Base-by-base conservation (phyloP, 2,329 filamentous ascomycete species). In the Aspergillus latus region DNA sequence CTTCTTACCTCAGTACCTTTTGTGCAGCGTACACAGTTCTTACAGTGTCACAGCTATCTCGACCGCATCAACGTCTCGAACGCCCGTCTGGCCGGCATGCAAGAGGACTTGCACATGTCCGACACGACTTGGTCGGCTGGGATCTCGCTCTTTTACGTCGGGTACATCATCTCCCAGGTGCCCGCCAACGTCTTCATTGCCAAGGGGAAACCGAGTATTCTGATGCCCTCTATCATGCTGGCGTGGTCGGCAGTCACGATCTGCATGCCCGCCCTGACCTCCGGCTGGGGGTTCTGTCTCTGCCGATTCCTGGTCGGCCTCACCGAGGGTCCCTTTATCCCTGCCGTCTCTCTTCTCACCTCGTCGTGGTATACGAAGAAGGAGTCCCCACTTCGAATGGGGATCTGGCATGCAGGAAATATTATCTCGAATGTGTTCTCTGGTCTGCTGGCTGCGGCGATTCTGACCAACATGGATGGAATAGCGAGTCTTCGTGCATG, bases 51-150 rank as follows among this genome's bases (percentile, higher is more conserved):
- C 16, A 49, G 46, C 11, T 49, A 49, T 62, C 49, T 59, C 8
- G 52, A 59, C 43, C 48, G 57, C 9, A 56, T 59, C 36, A 54
- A 57, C 34, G 58, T 54, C 13, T 59, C 54, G 26, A 58, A 57
- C n/a, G 51, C 54, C 15, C 54, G 54, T 11, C 47, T 58, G 6
- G 58, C 55, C 1, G 58, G 58, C 2, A 47, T 60, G 47, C 58
- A 60, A 39, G 44, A 39, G 1, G 58, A 60, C 37, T 39, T 60
- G 3, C 50, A 60, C 48, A 60, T 60, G 58, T 39, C 47, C 9
- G 58, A 60, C 29, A 58, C 58, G 2, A 30, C 47, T 15, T 60
- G 58, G 58, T 55, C 52, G 10, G 55, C 55, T 0, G 58, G 58
- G 2, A 58, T 58, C 13, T 62, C 53, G 8, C 46, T 52, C 2